phyloP scores from a whole-genome alignment of 2,329 filamentous ascomycete species.

The Paradendryphiella salina region DNA sequence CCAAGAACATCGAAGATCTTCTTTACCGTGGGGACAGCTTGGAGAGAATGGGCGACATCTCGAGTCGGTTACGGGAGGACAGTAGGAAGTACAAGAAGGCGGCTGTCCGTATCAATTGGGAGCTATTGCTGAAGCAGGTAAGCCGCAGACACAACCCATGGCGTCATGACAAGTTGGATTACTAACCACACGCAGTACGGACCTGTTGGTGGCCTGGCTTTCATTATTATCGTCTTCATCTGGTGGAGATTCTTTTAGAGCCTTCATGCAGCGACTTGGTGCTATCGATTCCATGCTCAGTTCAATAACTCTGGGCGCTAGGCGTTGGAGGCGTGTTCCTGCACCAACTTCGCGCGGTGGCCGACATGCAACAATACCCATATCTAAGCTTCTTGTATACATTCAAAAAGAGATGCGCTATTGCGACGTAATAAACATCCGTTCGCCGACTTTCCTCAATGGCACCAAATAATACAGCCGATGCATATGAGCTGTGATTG shows the following conservation, averaged over 20 bases:
- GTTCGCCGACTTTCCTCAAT: background rate
- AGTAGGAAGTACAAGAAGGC: conserved; percentile 92
- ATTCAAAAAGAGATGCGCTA: background rate
- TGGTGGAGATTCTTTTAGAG: conserved; percentile 88
- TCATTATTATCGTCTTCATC: conserved; percentile 83
- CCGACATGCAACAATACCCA: conserved; percentile 28
- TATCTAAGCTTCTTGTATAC: conserved; percentile 7
- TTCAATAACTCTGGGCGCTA: background rate
- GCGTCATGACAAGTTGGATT: background rate
- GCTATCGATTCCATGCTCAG: background rate
- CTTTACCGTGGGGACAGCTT: conserved; percentile 92
- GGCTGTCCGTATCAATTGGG: conserved; percentile 97
- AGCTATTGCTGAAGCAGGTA: conserved; percentile 86
- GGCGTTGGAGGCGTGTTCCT: conserved; percentile 16
- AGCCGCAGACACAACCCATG: conserved; percentile 23
- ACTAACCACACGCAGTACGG: conserved; percentile 65
- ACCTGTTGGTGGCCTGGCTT: conserved; percentile 77
- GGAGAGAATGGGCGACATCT: conserved; percentile 96
- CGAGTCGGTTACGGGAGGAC: conserved; percentile 82
- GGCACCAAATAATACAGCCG: background rate
- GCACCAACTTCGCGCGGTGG: background rate
- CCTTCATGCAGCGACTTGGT: background rate
- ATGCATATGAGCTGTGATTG: conserved; percentile 1
- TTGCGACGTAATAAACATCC: background rate
- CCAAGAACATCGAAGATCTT: conserved; percentile 98